Base-by-base conservation (phyloP, 192 early-diverging fungal genomes). In the Geosiphon pyriformis region DNA sequence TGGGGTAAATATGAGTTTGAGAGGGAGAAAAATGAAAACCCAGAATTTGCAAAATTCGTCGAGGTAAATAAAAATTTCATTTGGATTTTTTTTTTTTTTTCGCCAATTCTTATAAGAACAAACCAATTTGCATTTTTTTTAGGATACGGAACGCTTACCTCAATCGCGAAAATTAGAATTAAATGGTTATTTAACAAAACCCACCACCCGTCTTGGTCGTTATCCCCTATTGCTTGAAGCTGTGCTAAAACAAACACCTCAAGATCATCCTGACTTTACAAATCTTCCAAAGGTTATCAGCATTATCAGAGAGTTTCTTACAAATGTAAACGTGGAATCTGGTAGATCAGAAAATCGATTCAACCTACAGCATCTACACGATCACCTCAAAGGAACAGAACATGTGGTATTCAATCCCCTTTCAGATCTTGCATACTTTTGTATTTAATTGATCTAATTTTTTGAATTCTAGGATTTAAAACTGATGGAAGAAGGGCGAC, bases 281-380 rank as follows among this genome's bases (percentile, higher is more conserved):
- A 73, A 85, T 23, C 76, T 98, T 11, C 86, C 87, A n/a, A 74
- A 86, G 67, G 90, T 85, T 7, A 79, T 94, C 26, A 75, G 64
- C n/a, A 82, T 83, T 33, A 87, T 95, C 53, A 83, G 83, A 64
- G 82, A 83, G 30, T 85, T 92, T 69, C 77, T 96, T 52, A 73
- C 76, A 52, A 83, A 83, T 46, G 88, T 98, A 69, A 95, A 98
- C 73, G 59, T 77, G 22, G 94, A 93, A 72, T 88, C 92, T 2
- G 95, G 95, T 18, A 89, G 86, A 75, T 85, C 93, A 4, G 89
- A 94, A 74, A 95, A 95, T 76, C 76, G 79, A 26, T 83, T 98
- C 67, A 90, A 91, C 64, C 76, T 98, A 50, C 74, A 80, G 64
- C 82, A 86, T 61, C 74, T 97, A 33, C 80, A 90, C 59, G 80